Evolutionary conservation across 371 early-diverging fungal species (phyloP), one percentile per base, ranked within the genome.

Genomic region (Catenaria anguillulae): DNA sequence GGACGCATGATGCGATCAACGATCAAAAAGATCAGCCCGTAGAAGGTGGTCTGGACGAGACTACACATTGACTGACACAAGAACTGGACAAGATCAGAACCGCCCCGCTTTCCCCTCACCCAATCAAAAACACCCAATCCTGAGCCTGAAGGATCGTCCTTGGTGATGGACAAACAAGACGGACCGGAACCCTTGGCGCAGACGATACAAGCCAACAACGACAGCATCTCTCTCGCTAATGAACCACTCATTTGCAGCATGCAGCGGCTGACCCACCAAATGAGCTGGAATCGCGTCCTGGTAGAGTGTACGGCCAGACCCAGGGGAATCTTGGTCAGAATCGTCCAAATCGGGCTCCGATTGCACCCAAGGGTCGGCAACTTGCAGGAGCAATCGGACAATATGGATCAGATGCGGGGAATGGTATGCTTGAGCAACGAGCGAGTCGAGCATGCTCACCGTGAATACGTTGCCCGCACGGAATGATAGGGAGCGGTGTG

Each of bases 401-500:
- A 50, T 31, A 4, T 8, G 15, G 31, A 50, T 23, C 2, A 50
- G 29, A 31, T 50, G 31, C 15, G 52, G 52, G 15, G 52, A 6
- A 17, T 50, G 31, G 17, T 29, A 50, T 15, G 52, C 26, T 29
- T 50, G 52, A 13, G 52, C 52, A 15, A 50, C 19, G 15, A 50
- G 29, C 52, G 52, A 50, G 52, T 50, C 52, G 15, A 50, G 52
- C 52, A 50, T 50, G 15, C 29, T 29, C 26, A 50, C 52, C 29
- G 52, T 50, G 52, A 50, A 50, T 2, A 50, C 52, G 52, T 50
- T 50, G 52, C 52, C 52, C 29, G 52, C 52, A 26, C 24, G 15
- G 31, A 50, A 50, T 19, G 52, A 50, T 4, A 31, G 52, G 15
- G 52, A 26, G 26, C 52, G 52, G 52, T 50, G 52, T 26, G 52